Conservation (phyloP, 257 asterid genomes). For the Ligustrum vulgare region DNA sequence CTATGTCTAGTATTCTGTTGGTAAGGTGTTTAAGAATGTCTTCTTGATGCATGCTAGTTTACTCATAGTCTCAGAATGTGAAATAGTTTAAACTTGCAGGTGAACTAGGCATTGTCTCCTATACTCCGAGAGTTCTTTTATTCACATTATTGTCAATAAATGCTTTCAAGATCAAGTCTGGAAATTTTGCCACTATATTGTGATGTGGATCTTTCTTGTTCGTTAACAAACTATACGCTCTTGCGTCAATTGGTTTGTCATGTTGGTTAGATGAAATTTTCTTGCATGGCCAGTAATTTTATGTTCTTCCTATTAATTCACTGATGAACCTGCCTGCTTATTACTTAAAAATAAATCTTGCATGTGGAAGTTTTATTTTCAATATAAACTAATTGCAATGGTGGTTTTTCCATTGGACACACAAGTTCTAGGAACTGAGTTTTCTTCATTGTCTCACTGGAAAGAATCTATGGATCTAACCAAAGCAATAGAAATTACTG, state of each 20-base stretch:
- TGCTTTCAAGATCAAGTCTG: background rate
- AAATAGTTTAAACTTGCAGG: background rate
- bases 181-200: background rate
- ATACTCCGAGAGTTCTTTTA: background rate
- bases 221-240: too few relatives aligned
- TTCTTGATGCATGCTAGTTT: background rate
- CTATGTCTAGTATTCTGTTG: background rate
- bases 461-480: background rate
- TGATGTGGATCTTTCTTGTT: too few relatives aligned
- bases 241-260: background rate
- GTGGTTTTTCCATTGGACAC: background rate
- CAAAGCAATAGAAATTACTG: background rate
- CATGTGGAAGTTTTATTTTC: background rate
- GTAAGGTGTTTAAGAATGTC: background rate
- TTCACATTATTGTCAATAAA: background rate
- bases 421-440: background rate
- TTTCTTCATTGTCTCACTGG: background rate
- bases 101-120: background rate
- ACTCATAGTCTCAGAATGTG: background rate
- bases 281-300: background rate
- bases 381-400: background rate
- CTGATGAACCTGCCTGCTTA: background rate
- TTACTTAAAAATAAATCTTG: background rate
- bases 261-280: background rate
- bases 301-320: background rate